Base-by-base conservation (phyloP, 2,329 filamentous ascomycete species). In the Fusarium poae region DNA sequence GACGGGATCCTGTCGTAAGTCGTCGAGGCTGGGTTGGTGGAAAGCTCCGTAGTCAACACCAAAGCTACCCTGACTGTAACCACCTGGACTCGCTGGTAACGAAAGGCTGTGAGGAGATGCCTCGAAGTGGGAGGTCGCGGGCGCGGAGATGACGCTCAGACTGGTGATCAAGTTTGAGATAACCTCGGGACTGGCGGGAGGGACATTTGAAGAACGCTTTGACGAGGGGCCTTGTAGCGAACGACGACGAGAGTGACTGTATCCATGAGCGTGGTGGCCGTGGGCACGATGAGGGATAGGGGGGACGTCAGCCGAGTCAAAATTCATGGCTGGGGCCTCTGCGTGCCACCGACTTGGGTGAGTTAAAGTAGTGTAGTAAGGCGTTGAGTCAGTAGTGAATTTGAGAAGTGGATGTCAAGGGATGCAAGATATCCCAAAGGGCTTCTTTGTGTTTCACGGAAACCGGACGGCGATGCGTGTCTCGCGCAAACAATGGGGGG, bases 41-140 rank as follows among this genome's bases (percentile, higher is more conserved):
- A 88, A 91, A 62, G 88, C 85, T 62, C 90, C 88, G 84, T 93
- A 93, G 76, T 92, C 91, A 79, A 92, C 87, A 46, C 91, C 90
- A 76, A 92, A 92, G 63, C 85, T 86, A 43, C 85, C 85, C 9
- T 79, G 79, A 39, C 85, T 85, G 7, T 79, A 79, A 40, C 70
- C 75, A 40, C 70, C 75, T 13, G 81, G 78, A 43, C 63, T 74
- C 15, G 68, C 30, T 20, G 82, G 79, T 10, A 81, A 68, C 21
- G 81, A 81, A 50, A 81, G 74, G 63, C 72, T 78, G 27, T 80
- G 79, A 34, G 82, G 80, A 16, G 84, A 79, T 56, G 82, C 84
- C 72, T 94, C 91, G 75, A 93, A 93, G 76, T 92, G 89, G 62
- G 86, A 84, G 76, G 86, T 88, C 57, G 90, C 86, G 23, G 92